Evolutionary conservation across 129 eudicot genomes (phyloP).

Genomic region (Flaveria linearis): DNA sequence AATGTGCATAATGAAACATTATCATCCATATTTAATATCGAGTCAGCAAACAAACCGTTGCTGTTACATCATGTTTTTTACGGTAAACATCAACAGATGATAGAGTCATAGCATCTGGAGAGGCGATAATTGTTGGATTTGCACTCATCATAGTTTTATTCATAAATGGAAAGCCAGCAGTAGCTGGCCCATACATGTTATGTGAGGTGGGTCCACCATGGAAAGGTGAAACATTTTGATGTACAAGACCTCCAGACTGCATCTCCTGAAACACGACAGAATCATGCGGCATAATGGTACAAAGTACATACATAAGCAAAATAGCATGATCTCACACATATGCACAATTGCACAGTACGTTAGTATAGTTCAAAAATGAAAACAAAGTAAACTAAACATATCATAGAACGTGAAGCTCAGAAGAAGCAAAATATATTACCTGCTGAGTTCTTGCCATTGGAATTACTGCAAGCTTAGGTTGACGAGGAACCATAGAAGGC

Average conservation of each 20-base stretch:
- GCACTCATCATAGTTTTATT: slow-evolving; percentile 53
- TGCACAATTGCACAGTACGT: neutral
- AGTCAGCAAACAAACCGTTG: slow-evolving; percentile 58
- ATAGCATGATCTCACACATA: neutral
- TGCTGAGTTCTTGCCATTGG: slow-evolving; percentile 72
- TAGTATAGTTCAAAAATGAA: neutral
- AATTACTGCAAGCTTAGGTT: slow-evolving; percentile 82
- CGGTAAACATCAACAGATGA: slow-evolving; percentile 72
- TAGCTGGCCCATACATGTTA: slow-evolving; percentile 51
- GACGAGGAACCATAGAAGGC: slow-evolving; percentile 45
- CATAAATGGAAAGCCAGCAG: slow-evolving; percentile 54
- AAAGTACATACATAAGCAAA: neutral
- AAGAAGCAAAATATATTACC: slow-evolving; percentile 35
- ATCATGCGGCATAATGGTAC: neutral
- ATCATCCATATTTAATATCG: neutral
- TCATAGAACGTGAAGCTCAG: neutral
- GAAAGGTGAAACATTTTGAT: slow-evolving; percentile 46
- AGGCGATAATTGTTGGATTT: slow-evolving; percentile 46
- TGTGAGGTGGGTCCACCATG: slow-evolving; percentile 52
- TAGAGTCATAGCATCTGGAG: slow-evolving; percentile 55
- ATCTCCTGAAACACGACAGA: slow-evolving; percentile 47
- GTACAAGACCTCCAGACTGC: slow-evolving; percentile 51
- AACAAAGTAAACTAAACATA: neutral
- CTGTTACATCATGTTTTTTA: slow-evolving; percentile 72
- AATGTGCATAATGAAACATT: neutral